These are phyloP conservation scores for Phyllosticta ampelicida DNA, from an alignment of 2,329 filamentous ascomycete genomes.

Conservation along the genomic window DNA sequence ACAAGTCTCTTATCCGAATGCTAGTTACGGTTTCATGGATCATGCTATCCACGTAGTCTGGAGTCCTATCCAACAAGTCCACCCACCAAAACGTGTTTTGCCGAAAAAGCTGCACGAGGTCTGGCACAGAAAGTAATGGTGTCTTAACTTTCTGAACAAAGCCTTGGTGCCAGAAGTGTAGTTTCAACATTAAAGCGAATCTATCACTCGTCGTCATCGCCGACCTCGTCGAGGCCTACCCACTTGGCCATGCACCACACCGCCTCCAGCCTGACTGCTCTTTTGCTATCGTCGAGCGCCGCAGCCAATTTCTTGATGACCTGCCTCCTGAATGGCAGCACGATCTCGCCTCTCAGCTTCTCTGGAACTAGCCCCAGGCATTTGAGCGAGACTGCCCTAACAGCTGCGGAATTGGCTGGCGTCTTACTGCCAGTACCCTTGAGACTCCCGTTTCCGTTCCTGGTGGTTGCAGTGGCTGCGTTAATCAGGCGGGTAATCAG, in stretches of 20 bases:
- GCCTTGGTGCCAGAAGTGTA: too few species aligned
- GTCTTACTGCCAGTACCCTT: conserved; percentile 7
- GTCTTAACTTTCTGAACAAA: too few species aligned
- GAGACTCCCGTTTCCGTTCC: not conserved
- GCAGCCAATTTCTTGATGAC: conserved; percentile 45
- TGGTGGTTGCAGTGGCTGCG: conserved; percentile 24
- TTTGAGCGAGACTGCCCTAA: conserved; percentile 37
- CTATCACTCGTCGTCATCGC: conserved; percentile 35
- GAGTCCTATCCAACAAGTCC: too few species aligned
- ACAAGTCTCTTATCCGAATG: too few species aligned
- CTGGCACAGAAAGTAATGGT: too few species aligned
- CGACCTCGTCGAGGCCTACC: conserved; percentile 48
- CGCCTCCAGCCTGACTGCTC: conserved; percentile 51
- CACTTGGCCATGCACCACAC: conserved; percentile 51
- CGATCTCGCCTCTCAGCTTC: conserved; percentile 37
- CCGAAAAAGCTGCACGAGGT: too few species aligned
- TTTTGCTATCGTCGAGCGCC: conserved; percentile 52
- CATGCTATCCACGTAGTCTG: too few species aligned
- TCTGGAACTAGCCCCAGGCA: conserved; percentile 39
- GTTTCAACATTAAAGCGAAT: not conserved
- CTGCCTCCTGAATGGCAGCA: conserved; percentile 46
- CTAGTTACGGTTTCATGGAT: too few species aligned
- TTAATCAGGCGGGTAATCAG: conserved; percentile 46
- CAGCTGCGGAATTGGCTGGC: conserved; percentile 17
- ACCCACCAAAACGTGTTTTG: too few species aligned